Evolutionary conservation across 2,329 filamentous ascomycete species (phyloP).

Genomic region (Fonsecaea monophora): DNA sequence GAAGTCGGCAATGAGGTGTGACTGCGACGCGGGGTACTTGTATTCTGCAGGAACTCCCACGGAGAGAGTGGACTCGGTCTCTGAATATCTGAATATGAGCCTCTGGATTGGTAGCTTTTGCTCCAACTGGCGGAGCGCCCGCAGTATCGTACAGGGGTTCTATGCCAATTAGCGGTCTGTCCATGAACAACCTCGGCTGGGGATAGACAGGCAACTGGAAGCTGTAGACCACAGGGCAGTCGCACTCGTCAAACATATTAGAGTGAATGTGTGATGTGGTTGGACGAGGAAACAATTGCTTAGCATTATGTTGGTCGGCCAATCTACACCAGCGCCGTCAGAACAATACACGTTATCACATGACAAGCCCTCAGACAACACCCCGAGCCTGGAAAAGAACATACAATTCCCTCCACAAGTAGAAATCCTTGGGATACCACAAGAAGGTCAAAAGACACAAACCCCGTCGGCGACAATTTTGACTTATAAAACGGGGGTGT

Average conservation of each 20-base stretch:
- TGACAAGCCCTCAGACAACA: not conserved
- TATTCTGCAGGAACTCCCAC: not conserved
- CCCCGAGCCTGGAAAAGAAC: not conserved
- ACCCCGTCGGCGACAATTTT: not conserved
- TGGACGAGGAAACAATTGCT: no score
- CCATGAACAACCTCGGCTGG: not conserved
- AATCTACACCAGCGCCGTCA: not conserved
- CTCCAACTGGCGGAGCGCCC: not conserved
- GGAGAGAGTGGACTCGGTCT: no score
- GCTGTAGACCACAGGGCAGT: not conserved
- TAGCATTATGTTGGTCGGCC: no score
- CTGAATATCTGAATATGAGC: not conserved
- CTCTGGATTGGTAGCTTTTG: not conserved
- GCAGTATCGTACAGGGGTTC: not conserved
- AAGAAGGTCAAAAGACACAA: not conserved
- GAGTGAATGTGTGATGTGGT: no score
- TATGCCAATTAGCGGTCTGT: not conserved
- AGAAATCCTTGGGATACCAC: not conserved
- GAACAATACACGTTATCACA: not conserved
- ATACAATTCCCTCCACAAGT: not conserved
- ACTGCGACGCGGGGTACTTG: not conserved
- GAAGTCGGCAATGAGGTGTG: not conserved
- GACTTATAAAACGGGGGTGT: slow-evolving; percentile 41
- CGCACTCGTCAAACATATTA: no score
- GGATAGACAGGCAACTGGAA: not conserved